A percentile compares a stretch with the other conserved stretches of the same genome.
Evolutionary conservation across 2,329 filamentous ascomycete genomes (phyloP).

Genomic region (Hypoxylon sp.): DNA sequence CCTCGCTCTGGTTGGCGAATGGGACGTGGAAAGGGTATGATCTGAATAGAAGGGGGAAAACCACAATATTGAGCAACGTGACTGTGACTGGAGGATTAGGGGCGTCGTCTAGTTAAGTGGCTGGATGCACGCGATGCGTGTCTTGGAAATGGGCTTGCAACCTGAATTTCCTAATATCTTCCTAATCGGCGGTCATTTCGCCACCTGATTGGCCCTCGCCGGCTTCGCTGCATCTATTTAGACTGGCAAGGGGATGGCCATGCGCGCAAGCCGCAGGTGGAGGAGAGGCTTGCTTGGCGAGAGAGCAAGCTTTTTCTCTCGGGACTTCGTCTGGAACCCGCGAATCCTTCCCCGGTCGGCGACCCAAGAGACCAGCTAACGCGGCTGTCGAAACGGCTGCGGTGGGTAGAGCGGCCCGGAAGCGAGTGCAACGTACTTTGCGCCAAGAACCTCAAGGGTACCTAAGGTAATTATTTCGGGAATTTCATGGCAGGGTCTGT

Average conservation of each 20-base stretch:
- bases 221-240: conserved; percentile 29
- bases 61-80: conserved; percentile 30
- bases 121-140: conserved; percentile 41
- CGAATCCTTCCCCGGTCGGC: conserved; percentile 38
- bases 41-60: conserved; percentile 27
- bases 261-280: conserved; percentile 30
- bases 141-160: conserved; percentile 36
- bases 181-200: conserved; percentile 34
- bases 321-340: conserved; percentile 42
- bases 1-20: conserved; percentile 37
- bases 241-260: conserved; percentile 19
- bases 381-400: conserved; percentile 43
- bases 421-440: conserved; percentile 43
- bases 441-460: conserved; percentile 26
- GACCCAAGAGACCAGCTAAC: conserved; percentile 40
- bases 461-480: conserved; percentile 27
- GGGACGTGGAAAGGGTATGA: conserved; percentile 25
- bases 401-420: conserved; percentile 44
- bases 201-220: conserved; percentile 28
- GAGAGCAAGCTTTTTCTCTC: conserved; percentile 17
- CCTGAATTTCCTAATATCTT: conserved; percentile 18
- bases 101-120: conserved; percentile 10
- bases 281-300: conserved; percentile 8
- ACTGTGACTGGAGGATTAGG: conserved; percentile 32
- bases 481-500: conserved; percentile 16